Base-by-base conservation (phyloP, 2,329 filamentous ascomycete species). In the Colletotrichum chrysophilum region DNA sequence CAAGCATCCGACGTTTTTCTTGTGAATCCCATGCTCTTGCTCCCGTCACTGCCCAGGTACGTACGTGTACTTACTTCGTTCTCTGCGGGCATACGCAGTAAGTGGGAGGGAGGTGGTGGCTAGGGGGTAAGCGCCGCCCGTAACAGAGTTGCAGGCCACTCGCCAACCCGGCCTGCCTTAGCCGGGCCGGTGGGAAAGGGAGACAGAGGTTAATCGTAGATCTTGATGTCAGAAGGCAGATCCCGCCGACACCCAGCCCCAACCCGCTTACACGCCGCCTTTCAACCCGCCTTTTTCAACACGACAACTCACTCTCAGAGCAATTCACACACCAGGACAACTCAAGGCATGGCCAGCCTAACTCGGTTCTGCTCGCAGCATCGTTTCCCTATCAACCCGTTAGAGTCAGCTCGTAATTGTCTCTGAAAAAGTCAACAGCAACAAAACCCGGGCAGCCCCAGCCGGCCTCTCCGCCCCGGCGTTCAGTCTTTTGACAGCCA, bases 391-490 rank as follows among this genome's bases (percentile, higher is more conserved):
- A 2, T 28, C 32, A 26, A 13, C 13, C 18, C 12, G 28, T 43
- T 16, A 38, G 32, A 18, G 21, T 38, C 61, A 69, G 5, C 66
- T 70, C 56, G 67, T 62, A 48, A 32, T 61, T 26, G n/a, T 36
- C 26, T 26, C 16, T 30, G 14, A 34, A 32, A 52, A 30, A 24
- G 26, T 61, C 66, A 48, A 69, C 32, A 32, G 56, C 56, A n/a
- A 48, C n/a, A 34, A 52, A 28, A 21, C 6, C 60, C 55, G 61
- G 61, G n/a, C 69, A 56, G 64, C 70, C 69, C 26, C 69, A 56
- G 64, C 70, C 69, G 62, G 73, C 43, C 36, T 67, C 55, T 64
- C 69, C 61, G 69, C 72, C 55, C 66, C 43, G 58, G 71, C n/a
- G 1, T 13, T 4, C 43, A 52, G 43, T 52, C 38, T 36, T 48